phyloP scores from a whole-genome alignment of 768 basidiomycete species.

The Mycena galopus region DNA sequence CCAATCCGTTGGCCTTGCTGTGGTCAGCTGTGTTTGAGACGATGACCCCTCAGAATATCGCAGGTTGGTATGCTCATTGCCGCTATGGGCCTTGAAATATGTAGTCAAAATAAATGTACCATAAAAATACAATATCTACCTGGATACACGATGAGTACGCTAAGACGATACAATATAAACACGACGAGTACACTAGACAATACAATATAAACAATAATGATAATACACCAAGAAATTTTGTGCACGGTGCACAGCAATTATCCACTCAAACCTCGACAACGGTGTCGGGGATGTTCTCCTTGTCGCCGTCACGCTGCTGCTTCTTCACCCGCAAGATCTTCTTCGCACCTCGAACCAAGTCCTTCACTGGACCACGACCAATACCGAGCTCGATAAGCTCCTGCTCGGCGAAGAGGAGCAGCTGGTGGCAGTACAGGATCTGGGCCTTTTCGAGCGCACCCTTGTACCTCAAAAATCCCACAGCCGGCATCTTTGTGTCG shows the following conservation, averaged over 20 bases:
- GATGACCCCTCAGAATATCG: conserved; percentile 34
- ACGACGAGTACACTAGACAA: not conserved
- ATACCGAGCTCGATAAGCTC: not conserved
- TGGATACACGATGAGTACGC: no score
- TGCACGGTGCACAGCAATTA: not conserved
- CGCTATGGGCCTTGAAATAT: not conserved
- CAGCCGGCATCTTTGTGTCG: not conserved
- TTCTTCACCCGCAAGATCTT: not conserved
- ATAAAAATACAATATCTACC: not conserved
- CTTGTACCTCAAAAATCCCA: not conserved
- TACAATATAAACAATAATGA: not conserved
- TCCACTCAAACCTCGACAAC: not conserved
- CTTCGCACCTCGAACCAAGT: not conserved
- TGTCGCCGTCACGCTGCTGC: not conserved
- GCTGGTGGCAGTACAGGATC: not conserved
- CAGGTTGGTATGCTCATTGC: conserved; percentile 38
- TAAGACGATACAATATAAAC: no score
- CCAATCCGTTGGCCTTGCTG: conserved; percentile 28
- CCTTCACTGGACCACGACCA: not conserved
- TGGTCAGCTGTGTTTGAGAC: conserved; percentile 37
- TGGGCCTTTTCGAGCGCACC: not conserved
- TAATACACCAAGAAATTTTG: not conserved
- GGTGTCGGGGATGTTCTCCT: not conserved
- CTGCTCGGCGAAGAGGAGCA: not conserved
- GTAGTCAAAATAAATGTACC: not conserved